A percentile compares a stretch with the other conserved stretches of the same genome.
Evolutionary conservation across 2,329 filamentous ascomycete genomes (phyloP).

Genomic region (Hypocreales sp.): DNA sequence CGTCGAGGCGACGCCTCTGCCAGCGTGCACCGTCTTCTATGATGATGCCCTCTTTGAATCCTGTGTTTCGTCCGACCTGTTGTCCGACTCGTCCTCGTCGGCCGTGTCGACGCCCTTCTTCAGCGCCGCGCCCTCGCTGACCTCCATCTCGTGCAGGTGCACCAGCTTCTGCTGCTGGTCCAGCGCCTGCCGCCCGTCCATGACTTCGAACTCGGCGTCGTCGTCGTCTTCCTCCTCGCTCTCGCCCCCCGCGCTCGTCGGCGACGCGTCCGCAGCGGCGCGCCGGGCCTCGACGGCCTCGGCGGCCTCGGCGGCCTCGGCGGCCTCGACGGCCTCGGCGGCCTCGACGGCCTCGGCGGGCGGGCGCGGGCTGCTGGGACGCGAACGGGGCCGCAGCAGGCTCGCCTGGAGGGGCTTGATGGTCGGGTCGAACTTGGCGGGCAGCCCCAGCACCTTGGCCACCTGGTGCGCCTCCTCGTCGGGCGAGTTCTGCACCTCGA

Average conservation of each 20-base stretch:
- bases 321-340: constrained; percentile 3
- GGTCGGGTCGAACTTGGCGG: constrained; percentile 47
- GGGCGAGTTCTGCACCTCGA: constrained; percentile 36
- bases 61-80: constrained; percentile 8
- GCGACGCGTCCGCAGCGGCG: constrained; percentile 12
- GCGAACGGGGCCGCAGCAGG: constrained; percentile 7
- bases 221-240: constrained; percentile 23
- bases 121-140: constrained; percentile 39
- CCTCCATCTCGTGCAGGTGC: constrained; percentile 43
- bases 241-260: constrained; percentile 22
- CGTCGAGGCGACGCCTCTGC: not conserved
- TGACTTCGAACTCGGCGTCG: constrained; percentile 27
- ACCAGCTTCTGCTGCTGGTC: constrained; percentile 32
- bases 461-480: constrained; percentile 52
- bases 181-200: constrained; percentile 25
- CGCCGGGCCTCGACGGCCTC: too few relatives aligned
- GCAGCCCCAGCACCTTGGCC: constrained; percentile 45
- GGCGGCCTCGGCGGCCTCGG: constrained; percentile 7
- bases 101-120: constrained; percentile 21
- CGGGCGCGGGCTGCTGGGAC: constrained; percentile 4
- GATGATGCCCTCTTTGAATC: constrained; percentile 14
- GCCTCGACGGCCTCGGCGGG: constrained; percentile 7
- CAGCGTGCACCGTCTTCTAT: constrained; percentile 13
- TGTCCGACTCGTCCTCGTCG: constrained; percentile 21
- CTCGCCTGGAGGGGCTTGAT: constrained; percentile 36